Percentiles rank a stretch among this genome's conserved stretches.
These are phyloP conservation scores for Lachnellula willkommii DNA, from an alignment of 2,329 filamentous ascomycete genomes.

Conservation along the genomic window DNA sequence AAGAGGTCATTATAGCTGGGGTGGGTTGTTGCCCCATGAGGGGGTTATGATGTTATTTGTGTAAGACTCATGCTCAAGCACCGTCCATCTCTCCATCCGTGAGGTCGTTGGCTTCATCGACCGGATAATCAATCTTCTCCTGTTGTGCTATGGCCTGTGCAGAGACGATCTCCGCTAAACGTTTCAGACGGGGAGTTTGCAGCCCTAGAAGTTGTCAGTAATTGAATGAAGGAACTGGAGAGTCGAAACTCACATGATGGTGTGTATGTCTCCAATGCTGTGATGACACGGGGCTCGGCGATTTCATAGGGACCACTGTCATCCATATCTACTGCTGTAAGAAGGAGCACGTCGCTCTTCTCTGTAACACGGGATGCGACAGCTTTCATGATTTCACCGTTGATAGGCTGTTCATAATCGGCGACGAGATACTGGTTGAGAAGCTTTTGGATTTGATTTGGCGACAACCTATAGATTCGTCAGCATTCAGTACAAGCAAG, in stretches of 20 bases:
- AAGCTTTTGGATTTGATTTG: constrained; percentile 98
- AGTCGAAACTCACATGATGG: constrained; percentile 72
- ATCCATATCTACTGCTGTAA: constrained; percentile 97
- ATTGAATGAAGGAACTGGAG: not conserved
- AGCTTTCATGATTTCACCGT: constrained; percentile 99
- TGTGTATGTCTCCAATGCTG: constrained; percentile 94
- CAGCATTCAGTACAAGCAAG: not conserved
- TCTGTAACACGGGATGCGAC: constrained; percentile 95
- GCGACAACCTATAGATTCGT: constrained; percentile 65
- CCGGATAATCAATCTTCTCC: constrained; percentile 66
- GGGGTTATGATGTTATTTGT: not conserved
- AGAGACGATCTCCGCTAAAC: constrained; percentile 95
- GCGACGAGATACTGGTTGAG: constrained; percentile 98
- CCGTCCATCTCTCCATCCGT: constrained; percentile 30
- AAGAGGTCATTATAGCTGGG: constrained; percentile 18
- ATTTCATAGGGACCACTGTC: constrained; percentile 98
- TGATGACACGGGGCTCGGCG: constrained; percentile 91
- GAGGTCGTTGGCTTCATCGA: constrained; percentile 45
- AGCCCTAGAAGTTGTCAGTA: constrained; percentile 58
- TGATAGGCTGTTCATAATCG: constrained; percentile 98
- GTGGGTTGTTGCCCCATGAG: not conserved
- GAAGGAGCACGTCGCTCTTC: constrained; percentile 91
- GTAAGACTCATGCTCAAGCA: constrained; percentile 16
- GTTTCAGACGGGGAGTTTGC: constrained; percentile 90
- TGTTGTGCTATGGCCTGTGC: constrained; percentile 94